Evolutionary conservation across 176 grass and related monocot genomes (phyloP).

Genomic region (Poa annua): DNA sequence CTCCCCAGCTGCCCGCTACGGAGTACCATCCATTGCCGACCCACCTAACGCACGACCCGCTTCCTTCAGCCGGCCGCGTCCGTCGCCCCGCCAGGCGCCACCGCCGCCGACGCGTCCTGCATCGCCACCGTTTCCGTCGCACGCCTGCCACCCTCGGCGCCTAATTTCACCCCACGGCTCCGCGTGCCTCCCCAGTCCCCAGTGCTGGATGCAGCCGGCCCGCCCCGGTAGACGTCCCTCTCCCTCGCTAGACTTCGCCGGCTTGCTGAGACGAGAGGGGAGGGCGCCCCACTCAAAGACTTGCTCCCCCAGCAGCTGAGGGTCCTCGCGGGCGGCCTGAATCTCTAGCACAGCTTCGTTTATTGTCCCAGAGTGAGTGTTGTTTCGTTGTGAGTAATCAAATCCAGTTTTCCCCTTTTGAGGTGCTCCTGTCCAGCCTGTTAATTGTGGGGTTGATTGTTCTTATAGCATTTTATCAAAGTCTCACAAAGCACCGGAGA

Average conservation of each 20-base stretch:
- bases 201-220: neutral
- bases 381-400: neutral
- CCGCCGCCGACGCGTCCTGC: neutral
- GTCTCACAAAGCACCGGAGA: neutral
- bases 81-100: neutral
- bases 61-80: neutral
- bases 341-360: slow-evolving; percentile 8
- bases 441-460: neutral
- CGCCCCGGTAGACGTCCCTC: neutral
- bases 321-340: neutral
- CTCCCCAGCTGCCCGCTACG: no score
- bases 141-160: neutral
- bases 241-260: neutral
- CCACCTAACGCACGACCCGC: neutral
- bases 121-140: neutral
- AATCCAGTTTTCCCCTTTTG: slow-evolving; percentile 1
- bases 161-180: neutral
- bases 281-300: neutral
- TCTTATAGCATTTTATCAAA: neutral
- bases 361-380: neutral
- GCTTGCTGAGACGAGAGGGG: neutral
- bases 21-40: no score
- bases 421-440: neutral
- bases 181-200: neutral
- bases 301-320: neutral